Evolutionary conservation across 441 rosid genomes (phyloP).

Genomic region (Pelargonium citronellum): DNA sequence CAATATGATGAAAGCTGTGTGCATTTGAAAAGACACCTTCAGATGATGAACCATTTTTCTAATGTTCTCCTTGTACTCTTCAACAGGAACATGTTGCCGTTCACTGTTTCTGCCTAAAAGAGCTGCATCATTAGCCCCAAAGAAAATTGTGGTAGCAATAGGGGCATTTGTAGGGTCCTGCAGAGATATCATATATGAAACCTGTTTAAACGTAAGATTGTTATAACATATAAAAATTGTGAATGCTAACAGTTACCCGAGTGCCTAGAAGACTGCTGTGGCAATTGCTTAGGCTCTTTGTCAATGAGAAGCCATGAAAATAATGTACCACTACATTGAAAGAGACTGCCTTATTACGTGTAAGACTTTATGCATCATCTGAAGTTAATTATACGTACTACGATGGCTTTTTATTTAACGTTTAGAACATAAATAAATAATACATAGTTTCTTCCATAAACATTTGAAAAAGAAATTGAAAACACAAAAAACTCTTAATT

Average conservation of each 20-base stretch:
- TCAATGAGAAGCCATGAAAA: background rate
- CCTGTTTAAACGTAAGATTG: background rate
- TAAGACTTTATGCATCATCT: no score
- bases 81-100: slow-evolving; percentile 70
- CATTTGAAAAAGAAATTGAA: background rate
- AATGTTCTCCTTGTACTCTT: slow-evolving; percentile 67
- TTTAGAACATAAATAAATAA: no score
- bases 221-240: background rate
- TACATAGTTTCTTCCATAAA: background rate
- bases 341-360: background rate
- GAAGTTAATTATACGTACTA: background rate
- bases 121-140: slow-evolving; percentile 96
- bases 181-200: slow-evolving; percentile 7
- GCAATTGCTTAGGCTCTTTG: background rate
- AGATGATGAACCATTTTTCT: slow-evolving; percentile 59
- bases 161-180: slow-evolving; percentile 53
- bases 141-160: slow-evolving; percentile 67
- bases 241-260: background rate
- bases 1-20: background rate
- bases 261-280: background rate
- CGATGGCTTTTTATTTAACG: background rate
- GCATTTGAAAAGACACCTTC: slow-evolving; percentile 40
- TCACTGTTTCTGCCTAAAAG: slow-evolving; percentile 61
- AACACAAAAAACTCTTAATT: background rate
- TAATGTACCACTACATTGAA: background rate